Percentiles rank a stretch among this genome's conserved stretches.
Conservation (phyloP, 106 monocot genomes). For the Xerophyta viscosa region DNA sequence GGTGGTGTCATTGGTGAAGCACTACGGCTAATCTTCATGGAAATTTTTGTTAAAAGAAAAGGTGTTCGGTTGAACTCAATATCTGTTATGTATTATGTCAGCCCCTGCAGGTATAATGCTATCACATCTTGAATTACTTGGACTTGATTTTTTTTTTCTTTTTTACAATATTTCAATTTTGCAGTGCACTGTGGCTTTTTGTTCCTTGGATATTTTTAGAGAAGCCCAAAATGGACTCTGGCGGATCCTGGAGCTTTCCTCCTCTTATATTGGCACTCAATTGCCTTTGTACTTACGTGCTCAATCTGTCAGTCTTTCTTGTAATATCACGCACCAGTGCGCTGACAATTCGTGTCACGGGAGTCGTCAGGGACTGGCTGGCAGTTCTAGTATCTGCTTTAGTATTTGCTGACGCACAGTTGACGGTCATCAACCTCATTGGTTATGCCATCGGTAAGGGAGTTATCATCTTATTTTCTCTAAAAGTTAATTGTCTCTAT, state of each 20-base stretch:
- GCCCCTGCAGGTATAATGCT: slow-evolving; percentile 84
- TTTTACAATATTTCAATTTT: slow-evolving; percentile 1
- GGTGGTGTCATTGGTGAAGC: slow-evolving; percentile 97
- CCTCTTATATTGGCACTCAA: slow-evolving; percentile 61
- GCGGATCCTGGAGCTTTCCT: slow-evolving; percentile 69
- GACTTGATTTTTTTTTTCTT: neutral
- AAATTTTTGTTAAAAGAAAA: slow-evolving; percentile 91
- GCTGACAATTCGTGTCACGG: slow-evolving; percentile 86
- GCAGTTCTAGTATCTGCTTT: slow-evolving; percentile 76
- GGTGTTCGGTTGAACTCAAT: slow-evolving; percentile 76
- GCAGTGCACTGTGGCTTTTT: slow-evolving; percentile 86
- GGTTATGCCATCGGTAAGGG: slow-evolving; percentile 90
- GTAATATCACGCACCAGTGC: slow-evolving; percentile 94
- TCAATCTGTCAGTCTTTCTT: slow-evolving; percentile 90
- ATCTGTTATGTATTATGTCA: slow-evolving; percentile 97
- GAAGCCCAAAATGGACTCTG: slow-evolving; percentile 86
- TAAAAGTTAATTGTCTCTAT: too few relatives aligned
- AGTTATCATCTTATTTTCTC: too few relatives aligned
- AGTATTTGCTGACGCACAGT: slow-evolving; percentile 68
- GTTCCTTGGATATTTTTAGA: slow-evolving; percentile 93
- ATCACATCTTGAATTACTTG: neutral
- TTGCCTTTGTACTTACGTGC: slow-evolving; percentile 86
- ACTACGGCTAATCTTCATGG: slow-evolving; percentile 82
- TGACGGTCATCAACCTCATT: slow-evolving; percentile 73
- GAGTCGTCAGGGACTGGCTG: slow-evolving; percentile 95